Conservation (phyloP, 768 basidiomycete species). For the Phlegmacium glaucopus region DNA sequence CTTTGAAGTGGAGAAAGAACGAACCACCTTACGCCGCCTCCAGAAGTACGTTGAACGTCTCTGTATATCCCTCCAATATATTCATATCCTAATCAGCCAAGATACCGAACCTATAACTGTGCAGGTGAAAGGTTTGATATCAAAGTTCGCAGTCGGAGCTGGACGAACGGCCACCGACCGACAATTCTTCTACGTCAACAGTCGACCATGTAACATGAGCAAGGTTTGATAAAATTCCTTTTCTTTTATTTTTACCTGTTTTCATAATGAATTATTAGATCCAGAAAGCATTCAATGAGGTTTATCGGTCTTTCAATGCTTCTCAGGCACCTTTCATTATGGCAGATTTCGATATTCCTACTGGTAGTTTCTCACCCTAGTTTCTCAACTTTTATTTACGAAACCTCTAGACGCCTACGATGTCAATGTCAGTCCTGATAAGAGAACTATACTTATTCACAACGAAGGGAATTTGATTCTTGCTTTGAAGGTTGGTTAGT, state of each 20-base stretch:
- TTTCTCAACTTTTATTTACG: neutral
- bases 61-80: neutral
- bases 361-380: slow-evolving; percentile 43
- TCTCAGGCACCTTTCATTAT: slow-evolving; percentile 79
- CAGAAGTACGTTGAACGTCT: slow-evolving; percentile 17
- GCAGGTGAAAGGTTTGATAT: slow-evolving; percentile 73
- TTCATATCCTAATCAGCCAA: slow-evolving; percentile 7
- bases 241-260: neutral
- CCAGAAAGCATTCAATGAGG: slow-evolving; percentile 89
- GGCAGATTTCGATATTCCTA: slow-evolving; percentile 80
- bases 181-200: slow-evolving; percentile 93
- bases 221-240: slow-evolving; percentile 48
- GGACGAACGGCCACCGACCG: slow-evolving; percentile 80
- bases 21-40: slow-evolving; percentile 37
- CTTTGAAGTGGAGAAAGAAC: slow-evolving; percentile 70
- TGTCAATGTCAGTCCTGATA: slow-evolving; percentile 95
- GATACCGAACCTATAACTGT: slow-evolving; percentile 37
- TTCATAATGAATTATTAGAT: slow-evolving; percentile 41
- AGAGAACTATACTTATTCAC: slow-evolving; percentile 91
- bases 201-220: slow-evolving; percentile 76
- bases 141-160: slow-evolving; percentile 71
- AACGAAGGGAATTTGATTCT: slow-evolving; percentile 78
- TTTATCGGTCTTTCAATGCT: slow-evolving; percentile 77
- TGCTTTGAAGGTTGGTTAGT: slow-evolving; percentile 63
- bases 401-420: slow-evolving; percentile 64